Evolutionary conservation across 140 eudicot species (phyloP), one percentile per base, ranked within the genome.

Genomic region (Senecio squalidus): DNA sequence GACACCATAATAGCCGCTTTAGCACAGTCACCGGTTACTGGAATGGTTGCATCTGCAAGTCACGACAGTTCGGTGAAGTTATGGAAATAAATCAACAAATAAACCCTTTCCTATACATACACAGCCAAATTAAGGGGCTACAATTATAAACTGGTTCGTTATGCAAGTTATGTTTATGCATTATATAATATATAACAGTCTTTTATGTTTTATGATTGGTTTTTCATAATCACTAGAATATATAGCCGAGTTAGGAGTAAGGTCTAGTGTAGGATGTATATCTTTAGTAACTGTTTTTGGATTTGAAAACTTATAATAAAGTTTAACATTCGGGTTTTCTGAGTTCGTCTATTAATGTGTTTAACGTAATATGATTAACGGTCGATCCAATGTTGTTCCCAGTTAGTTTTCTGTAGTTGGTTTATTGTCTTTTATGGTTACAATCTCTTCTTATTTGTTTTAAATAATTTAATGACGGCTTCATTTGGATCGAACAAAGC

Each of bases 31-130:
- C 90, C 96, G 17, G 76, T 71, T 38, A 87, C 95, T 0, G 96
- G 99, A 62, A 87, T 88, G 96, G 95, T 93, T 55, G 99, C 95
- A 7, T 93, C 99, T 9, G 94, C 95, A 45, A 89, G 99, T 61
- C 99, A 93, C n/a, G 95, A 88, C 78, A 81, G 83, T 58, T 82
- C 94, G 3, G 93, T 93, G 33, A 93, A 88, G 75, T 55, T 93
- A 44, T 88, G 96, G 99, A 93, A 93, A 68, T 92, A 75, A 78
- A 16, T 39, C 2, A 26, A 45, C 23, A 51, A 13, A 50, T 17
- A 17, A n/a, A 10, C 31, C 27, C 14, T 21, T 17, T 21, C 17
- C 11, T 47, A 39, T 22, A 15, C 45, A 58, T 58, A 61, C 55
- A 45, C 40, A 13, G n/a, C 54, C 30, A 26, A 61, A 46, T 61